Conservation (phyloP, 2,329 filamentous ascomycete genomes). For the Claviceps africana region DNA sequence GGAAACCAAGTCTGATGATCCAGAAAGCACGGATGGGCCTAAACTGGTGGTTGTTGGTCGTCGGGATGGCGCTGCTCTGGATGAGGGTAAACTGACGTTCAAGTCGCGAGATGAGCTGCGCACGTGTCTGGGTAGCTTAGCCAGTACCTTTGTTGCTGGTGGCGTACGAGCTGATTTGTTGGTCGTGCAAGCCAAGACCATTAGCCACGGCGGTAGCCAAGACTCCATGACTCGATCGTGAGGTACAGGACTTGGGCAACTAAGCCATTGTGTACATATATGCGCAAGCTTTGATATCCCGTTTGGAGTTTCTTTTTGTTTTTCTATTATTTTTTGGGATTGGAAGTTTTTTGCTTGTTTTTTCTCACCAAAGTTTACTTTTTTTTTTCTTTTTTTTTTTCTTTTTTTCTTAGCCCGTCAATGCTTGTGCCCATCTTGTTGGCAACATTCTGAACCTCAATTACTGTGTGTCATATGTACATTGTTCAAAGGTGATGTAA, state of each 20-base stretch:
- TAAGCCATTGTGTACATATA: no score
- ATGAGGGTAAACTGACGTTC: conserved; percentile 11
- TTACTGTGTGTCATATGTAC: no score
- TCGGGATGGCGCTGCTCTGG: conserved; percentile 7
- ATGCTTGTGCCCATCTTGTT: no score
- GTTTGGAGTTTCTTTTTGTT: neutral
- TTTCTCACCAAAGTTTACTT: no score
- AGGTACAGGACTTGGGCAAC: no score
- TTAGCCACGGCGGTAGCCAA: neutral
- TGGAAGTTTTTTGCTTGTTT: no score
- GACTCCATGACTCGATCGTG: neutral
- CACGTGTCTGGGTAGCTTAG: conserved; percentile 12
- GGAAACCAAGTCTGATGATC: conserved; percentile 3
- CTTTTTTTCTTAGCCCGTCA: no score
- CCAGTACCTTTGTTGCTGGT: conserved; percentile 11
- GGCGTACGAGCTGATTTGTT: conserved; percentile 13
- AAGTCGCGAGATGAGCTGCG: conserved; percentile 9
- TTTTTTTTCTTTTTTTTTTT: no score
- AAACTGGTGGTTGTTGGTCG: conserved; percentile 13
- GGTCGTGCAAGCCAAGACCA: conserved; percentile 18
- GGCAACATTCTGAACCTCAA: no score
- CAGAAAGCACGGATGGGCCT: conserved; percentile 5
- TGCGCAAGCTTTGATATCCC: neutral
- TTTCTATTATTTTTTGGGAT: no score
- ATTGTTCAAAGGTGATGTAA: no score